phyloP scores from a whole-genome alignment of 1,284 basidiomycete species.

The Malassezia globosa region DNA sequence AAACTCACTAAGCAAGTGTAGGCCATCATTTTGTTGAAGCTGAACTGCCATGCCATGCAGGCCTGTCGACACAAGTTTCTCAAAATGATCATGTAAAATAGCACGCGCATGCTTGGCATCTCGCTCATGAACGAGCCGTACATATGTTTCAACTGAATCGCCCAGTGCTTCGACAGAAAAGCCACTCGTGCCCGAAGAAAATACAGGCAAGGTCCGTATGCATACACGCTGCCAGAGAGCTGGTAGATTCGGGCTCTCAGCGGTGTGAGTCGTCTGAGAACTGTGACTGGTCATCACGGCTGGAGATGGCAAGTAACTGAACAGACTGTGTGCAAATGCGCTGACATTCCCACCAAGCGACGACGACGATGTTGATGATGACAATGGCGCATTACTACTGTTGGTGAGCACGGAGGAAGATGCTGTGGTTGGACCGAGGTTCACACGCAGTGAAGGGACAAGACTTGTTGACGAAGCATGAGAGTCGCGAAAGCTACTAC shows the following conservation, averaged over 20 bases:
- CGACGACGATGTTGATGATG: neutral
- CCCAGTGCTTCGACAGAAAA: constrained; percentile 86
- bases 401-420: neutral
- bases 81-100: constrained; percentile 64
- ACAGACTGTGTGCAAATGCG: constrained; percentile 17
- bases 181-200: constrained; percentile 79
- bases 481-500: too few relatives aligned
- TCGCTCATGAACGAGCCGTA: constrained; percentile 52
- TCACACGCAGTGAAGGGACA: neutral
- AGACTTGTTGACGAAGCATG: too few relatives aligned
- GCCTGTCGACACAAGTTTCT: constrained; percentile 70
- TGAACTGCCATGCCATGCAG: constrained; percentile 85
- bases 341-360: constrained; percentile 9
- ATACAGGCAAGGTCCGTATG: constrained; percentile 73
- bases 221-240: constrained; percentile 63
- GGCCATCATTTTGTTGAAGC: constrained; percentile 54
- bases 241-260: neutral
- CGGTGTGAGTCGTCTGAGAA: neutral
- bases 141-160: constrained; percentile 58
- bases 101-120: constrained; percentile 49
- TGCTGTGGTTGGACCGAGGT: neutral
- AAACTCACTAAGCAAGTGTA: constrained; percentile 62
- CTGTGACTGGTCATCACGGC: neutral
- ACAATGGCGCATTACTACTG: neutral
- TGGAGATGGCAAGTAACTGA: neutral